Evolutionary conservation across 345 rosid genomes (phyloP), one percentile per base, ranked within the genome.

Genomic region (Lumnitzera racemosa): DNA sequence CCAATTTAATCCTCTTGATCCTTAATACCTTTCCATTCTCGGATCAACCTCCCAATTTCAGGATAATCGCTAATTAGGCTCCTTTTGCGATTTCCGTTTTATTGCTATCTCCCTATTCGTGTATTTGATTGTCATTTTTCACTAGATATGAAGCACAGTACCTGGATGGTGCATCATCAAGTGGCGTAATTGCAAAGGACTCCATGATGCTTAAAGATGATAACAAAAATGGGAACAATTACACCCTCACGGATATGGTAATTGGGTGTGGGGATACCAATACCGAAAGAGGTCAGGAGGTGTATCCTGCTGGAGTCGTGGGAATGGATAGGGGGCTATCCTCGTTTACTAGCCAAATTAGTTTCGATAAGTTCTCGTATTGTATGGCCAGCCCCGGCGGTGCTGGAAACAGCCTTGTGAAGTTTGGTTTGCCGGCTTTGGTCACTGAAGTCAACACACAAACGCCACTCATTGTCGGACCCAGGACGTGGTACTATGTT

Each of bases 211-310:
- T 72, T 46, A 41, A 4, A 10, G 57, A 31, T 49, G 36, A 61
- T 15, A 7, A 17, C 1, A 57, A 46, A 14, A 15, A 24, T 12
- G 27, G 48, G 9, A 15, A 2, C 15, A 36, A 9, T 36, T 8
- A 12, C 15, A 17, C 17, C 1, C 12, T 15, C 12, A 2, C 12
- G 3, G 3, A 58, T 24, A 43, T 56, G 61, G 29, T 63, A 17
- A 48, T 67, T 12, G 72, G 72, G 11, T 72, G 72, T 5, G 66
- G 69, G 15, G 43, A 24, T 15, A 15, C 51, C 0, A 72, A 64
- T 10, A 1, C 24, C 5, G 61, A 36, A 14, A 2, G n/a, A 36
- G 0, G 24, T 13, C 47, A 52, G 1, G 10, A 2, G 11, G 46
- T 13, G 17, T 20, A 20, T 3, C 23, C 57, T 4, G 70, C 64